Percentiles rank a stretch among this genome's conserved stretches.
Evolutionary conservation across 2,329 filamentous ascomycete genomes (phyloP).

Genomic region (Fusarium graminum): DNA sequence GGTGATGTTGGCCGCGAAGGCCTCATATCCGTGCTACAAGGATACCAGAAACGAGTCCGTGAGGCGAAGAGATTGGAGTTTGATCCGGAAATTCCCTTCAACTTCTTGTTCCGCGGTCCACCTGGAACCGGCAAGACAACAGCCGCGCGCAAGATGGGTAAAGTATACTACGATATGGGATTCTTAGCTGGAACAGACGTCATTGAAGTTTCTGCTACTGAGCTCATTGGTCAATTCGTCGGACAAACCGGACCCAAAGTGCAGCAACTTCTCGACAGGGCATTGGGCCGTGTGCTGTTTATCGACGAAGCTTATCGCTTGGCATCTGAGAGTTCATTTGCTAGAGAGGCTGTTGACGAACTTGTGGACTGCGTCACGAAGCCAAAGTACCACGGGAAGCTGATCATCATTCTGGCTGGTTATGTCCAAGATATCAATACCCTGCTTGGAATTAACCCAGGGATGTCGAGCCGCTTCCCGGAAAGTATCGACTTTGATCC

Average conservation of each 20-base stretch:
- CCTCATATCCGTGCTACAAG: constrained; percentile 65
- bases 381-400: constrained; percentile 67
- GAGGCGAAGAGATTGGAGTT: constrained; percentile 45
- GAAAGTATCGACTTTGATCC: constrained; percentile 69
- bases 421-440: constrained; percentile 76
- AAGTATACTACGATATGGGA: constrained; percentile 81
- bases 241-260: constrained; percentile 79
- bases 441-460: constrained; percentile 71
- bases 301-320: constrained; percentile 81
- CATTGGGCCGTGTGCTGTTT: constrained; percentile 75
- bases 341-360: constrained; percentile 68
- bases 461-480: constrained; percentile 74
- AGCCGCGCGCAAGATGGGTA: constrained; percentile 79
- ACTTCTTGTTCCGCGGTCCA: constrained; percentile 75
- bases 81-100: constrained; percentile 69
- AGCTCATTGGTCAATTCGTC: constrained; percentile 76
- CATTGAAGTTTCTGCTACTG: constrained; percentile 74
- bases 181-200: constrained; percentile 72
- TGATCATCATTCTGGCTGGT: constrained; percentile 77
- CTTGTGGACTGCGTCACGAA: constrained; percentile 67
- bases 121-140: constrained; percentile 81
- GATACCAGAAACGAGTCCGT: constrained; percentile 63
- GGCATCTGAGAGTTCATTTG: constrained; percentile 60
- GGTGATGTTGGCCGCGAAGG: constrained; percentile 70
- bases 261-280: constrained; percentile 67